Conservation (phyloP, 2,329 filamentous ascomycete species). For the Magnaporthiopsis poae region DNA sequence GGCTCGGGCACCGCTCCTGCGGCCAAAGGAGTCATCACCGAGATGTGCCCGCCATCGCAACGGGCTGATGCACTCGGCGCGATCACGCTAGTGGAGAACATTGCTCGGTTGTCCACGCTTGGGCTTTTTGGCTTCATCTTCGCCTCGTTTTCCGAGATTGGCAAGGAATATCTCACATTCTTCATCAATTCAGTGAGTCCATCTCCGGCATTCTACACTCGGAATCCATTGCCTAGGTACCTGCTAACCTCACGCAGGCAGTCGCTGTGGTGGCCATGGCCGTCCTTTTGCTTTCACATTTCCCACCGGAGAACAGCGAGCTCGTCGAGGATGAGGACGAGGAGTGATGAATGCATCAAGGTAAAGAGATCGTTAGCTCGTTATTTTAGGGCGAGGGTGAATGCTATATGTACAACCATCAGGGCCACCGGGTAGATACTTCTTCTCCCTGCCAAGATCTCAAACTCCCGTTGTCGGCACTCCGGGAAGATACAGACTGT, state of each 20-base stretch:
- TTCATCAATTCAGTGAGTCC: slow-evolving; percentile 52
- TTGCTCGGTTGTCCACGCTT: slow-evolving; percentile 53
- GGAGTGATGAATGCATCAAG: not conserved
- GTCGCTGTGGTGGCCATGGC: slow-evolving; percentile 39
- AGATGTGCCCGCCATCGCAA: slow-evolving; percentile 54
- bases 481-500: not conserved
- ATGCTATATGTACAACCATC: not conserved
- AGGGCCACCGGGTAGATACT: not conserved
- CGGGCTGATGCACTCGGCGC: slow-evolving; percentile 58
- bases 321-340: slow-evolving; percentile 18
- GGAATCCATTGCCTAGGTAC: too few species aligned
- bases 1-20: slow-evolving; percentile 60
- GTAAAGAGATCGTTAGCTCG: not conserved
- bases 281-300: slow-evolving; percentile 32
- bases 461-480: not conserved
- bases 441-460: not conserved
- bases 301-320: slow-evolving; percentile 28
- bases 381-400: not conserved
- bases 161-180: slow-evolving; percentile 54
- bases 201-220: not conserved
- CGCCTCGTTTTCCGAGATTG: slow-evolving; percentile 49
- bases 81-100: slow-evolving; percentile 60
- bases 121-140: slow-evolving; percentile 60
- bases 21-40: slow-evolving; percentile 63
- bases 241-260: slow-evolving; percentile 24